Percentiles rank a stretch among this genome's conserved stretches.
These are phyloP conservation scores for Aquanectria penicillioides DNA, from an alignment of 2,329 filamentous ascomycete species.

Conservation along the genomic window DNA sequence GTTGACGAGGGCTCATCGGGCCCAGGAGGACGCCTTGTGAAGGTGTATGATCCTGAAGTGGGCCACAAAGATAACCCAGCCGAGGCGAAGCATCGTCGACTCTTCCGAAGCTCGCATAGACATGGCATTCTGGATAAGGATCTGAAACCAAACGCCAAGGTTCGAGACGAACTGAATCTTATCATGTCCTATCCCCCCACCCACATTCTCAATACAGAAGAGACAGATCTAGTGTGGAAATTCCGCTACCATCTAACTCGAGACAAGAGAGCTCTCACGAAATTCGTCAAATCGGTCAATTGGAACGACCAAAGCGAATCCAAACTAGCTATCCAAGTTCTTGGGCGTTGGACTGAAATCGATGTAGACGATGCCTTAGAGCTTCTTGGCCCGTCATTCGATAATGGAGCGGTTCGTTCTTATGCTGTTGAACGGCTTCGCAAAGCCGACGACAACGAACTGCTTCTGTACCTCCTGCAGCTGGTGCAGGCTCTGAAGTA, in stretches of 20 bases:
- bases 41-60: slow-evolving; percentile 93
- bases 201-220: slow-evolving; percentile 85
- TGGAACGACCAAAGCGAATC: slow-evolving; percentile 89
- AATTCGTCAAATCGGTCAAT: slow-evolving; percentile 97
- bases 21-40: slow-evolving; percentile 72
- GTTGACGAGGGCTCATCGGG: slow-evolving; percentile 62
- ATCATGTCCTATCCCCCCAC: slow-evolving; percentile 95
- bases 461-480: slow-evolving; percentile 91
- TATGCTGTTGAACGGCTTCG: slow-evolving; percentile 93
- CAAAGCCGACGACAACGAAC: slow-evolving; percentile 91
- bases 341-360: slow-evolving; percentile 95
- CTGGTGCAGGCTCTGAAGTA: slow-evolving; percentile 97
- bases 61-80: slow-evolving; percentile 91
- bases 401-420: slow-evolving; percentile 86
- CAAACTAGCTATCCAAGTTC: slow-evolving; percentile 87
- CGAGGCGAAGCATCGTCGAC: slow-evolving; percentile 90
- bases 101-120: slow-evolving; percentile 89
- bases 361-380: slow-evolving; percentile 97
- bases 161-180: slow-evolving; percentile 89
- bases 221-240: slow-evolving; percentile 97
- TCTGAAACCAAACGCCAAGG: slow-evolving; percentile 94
- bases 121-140: slow-evolving; percentile 96
- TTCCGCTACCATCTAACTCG: slow-evolving; percentile 94
- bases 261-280: slow-evolving; percentile 92
- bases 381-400: slow-evolving; percentile 89